phyloP scores from a whole-genome alignment of 805 yeast genomes.

The Wickerhamiella musiphila region DNA sequence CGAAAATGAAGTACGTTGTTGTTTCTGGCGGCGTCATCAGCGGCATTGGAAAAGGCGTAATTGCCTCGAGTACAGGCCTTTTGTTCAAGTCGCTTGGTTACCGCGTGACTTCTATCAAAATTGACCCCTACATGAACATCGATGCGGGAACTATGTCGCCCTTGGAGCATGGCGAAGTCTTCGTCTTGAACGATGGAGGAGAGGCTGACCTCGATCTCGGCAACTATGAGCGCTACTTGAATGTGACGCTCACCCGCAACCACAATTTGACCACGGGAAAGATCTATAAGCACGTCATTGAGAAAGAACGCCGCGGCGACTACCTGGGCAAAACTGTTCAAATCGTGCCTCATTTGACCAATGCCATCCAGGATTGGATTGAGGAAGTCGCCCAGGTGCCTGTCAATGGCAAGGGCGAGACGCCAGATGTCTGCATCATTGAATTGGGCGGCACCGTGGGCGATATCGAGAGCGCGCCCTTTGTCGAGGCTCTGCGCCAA shows the following conservation, averaged over 20 bases:
- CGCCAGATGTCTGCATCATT: conserved; percentile 91
- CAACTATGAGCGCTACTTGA: conserved; percentile 91
- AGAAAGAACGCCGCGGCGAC: conserved; percentile 89
- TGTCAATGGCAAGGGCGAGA: conserved; percentile 72
- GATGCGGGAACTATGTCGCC: conserved; percentile 99
- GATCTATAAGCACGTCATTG: conserved; percentile 84
- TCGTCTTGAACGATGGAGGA: conserved; percentile 96
- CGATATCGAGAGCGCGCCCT: conserved; percentile 96
- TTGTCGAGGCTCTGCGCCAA: conserved; percentile 96
- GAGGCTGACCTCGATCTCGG: conserved; percentile 97
- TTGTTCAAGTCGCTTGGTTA: conserved; percentile 83
- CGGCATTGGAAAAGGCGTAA: conserved; percentile 98
- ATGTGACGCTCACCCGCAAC: conserved; percentile 79
- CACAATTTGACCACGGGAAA: conserved; percentile 98
- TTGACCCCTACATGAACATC: conserved; percentile 97
- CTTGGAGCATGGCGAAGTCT: conserved; percentile 96
- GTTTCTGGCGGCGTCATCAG: conserved; percentile 99
- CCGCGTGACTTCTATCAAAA: conserved; percentile 91
- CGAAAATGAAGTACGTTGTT: conserved; percentile 90
- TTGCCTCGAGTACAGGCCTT: conserved; percentile 92
- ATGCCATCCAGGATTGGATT: conserved; percentile 97
- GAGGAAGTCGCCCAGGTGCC: conserved; percentile 84
- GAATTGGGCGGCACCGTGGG: conserved; percentile 99
- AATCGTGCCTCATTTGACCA: conserved; percentile 95
- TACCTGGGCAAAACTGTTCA: conserved; percentile 98